phyloP scores from a whole-genome alignment of 768 basidiomycete genomes.

The Phlebiopsis flavidoalba region DNA sequence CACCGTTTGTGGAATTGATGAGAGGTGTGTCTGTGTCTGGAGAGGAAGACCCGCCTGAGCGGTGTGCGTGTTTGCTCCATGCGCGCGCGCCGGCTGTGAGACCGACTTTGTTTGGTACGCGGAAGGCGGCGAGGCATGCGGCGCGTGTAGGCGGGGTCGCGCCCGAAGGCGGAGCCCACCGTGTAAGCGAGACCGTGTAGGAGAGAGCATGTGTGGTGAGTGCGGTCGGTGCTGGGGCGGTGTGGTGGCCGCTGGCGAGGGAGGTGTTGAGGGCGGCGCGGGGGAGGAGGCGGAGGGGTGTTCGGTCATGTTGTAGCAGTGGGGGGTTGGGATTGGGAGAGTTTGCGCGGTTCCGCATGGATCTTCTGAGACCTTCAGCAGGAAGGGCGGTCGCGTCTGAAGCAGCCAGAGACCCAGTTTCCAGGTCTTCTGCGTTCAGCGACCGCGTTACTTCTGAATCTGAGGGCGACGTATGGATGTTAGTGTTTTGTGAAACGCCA shows the following conservation, averaged over 20 bases:
- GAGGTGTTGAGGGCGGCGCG: not conserved
- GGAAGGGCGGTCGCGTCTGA: too few relatives aligned
- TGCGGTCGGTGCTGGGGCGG: slow-evolving; percentile 14
- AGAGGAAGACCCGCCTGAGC: slow-evolving; percentile 31
- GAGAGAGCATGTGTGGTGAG: slow-evolving; percentile 42
- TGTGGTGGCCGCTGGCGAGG: not conserved
- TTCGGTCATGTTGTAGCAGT: not conserved
- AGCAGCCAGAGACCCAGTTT: too few relatives aligned
- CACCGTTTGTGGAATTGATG: too few relatives aligned
- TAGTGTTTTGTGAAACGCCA: too few relatives aligned
- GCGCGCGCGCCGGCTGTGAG: slow-evolving; percentile 58
- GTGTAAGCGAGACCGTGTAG: slow-evolving; percentile 54
- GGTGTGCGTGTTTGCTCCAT: slow-evolving; percentile 62
- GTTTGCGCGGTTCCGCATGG: too few relatives aligned
- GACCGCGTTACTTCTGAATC: too few relatives aligned
- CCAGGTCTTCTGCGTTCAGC: too few relatives aligned
- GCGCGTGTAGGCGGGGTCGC: slow-evolving; percentile 44
- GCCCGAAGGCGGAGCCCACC: slow-evolving; percentile 49
- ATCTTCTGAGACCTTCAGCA: too few relatives aligned
- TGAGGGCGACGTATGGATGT: too few relatives aligned
- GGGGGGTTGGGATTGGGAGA: not conserved
- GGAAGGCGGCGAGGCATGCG: slow-evolving; percentile 49
- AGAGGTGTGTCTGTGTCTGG: too few relatives aligned
- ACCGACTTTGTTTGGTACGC: slow-evolving; percentile 41
- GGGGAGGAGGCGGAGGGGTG: not conserved